Percentiles rank a stretch among this genome's conserved stretches.
Conservation (phyloP, 2,329 filamentous ascomycete genomes). For the Penicillium sp. region DNA sequence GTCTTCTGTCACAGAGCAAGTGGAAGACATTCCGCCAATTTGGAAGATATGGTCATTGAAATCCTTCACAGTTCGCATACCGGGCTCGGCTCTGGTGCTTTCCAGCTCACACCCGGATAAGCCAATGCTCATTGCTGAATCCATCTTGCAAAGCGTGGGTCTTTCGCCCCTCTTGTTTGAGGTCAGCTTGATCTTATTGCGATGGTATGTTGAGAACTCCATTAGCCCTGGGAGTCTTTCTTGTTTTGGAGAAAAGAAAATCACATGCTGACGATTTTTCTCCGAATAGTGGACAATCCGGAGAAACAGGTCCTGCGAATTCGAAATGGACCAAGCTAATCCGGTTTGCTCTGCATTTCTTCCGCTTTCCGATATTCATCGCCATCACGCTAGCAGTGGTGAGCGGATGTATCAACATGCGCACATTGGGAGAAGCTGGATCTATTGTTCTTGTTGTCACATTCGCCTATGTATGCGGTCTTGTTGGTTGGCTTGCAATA, state of each 20-base stretch:
- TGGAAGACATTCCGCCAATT: neutral
- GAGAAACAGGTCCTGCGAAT: conserved; percentile 20
- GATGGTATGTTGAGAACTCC: conserved; percentile 14
- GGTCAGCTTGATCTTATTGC: conserved; percentile 22
- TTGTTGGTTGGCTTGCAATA: conserved; percentile 17
- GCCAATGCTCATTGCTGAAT: conserved; percentile 18
- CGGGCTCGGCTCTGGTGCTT: conserved; percentile 19
- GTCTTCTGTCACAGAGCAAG: conserved; percentile 22
- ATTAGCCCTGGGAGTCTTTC: neutral
- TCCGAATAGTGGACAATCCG: conserved; percentile 20
- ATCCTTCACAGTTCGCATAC: conserved; percentile 20
- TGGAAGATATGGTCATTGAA: neutral
- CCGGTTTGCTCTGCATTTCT: conserved; percentile 20
- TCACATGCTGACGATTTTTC: neutral
- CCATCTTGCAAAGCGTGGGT: conserved; percentile 19
- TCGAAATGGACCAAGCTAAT: conserved; percentile 18
- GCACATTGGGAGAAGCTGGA: conserved; percentile 14
- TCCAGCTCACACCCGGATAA: conserved; percentile 12
- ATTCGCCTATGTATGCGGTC: conserved; percentile 19
- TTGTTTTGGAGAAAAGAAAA: too few relatives aligned
- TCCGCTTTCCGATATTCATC: conserved; percentile 21
- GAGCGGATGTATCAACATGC: conserved; percentile 14
- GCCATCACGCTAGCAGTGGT: conserved; percentile 21
- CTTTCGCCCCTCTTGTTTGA: conserved; percentile 27
- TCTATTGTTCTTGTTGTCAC: conserved; percentile 17